Base-by-base conservation (phyloP, 2,329 filamentous ascomycete genomes). In the Tolypocladium ovalisporum region DNA sequence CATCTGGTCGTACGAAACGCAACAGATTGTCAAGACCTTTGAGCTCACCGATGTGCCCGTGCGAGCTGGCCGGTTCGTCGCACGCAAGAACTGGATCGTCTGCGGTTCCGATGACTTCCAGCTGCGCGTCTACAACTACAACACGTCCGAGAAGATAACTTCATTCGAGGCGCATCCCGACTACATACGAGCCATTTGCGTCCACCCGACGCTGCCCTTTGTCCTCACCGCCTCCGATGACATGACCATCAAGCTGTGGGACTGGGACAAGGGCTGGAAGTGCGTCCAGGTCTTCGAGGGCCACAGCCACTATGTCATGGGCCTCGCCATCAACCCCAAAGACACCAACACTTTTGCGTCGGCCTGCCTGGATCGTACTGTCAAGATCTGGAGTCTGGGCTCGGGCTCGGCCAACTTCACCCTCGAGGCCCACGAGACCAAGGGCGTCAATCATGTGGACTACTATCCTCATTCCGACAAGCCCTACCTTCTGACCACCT, bases 231-330 rank as follows among this genome's bases (percentile, higher is more conserved):
- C 94, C 62, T 94, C 89, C 62, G 92, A 97, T 87, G 92, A 97
- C 71, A 96, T 96, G 91, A 96, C 91, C 58, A 96, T 97, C 71
- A 96, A 94, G 80, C 81, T 97, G 54, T 99, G 94, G 92, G 92
- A 99, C 72, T 99, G 94, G 94, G 94, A 99, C 67, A 95, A 94
- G 74, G 85, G 85, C 65, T 99, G 94, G 94, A 96, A 97, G 73
- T 97, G 93, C 70, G 90, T 97, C 36, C 91, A 96, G 73, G 85
- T 96, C 51, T 99, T 97, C 68, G 93, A 97, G 72, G 94, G 94
- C 35, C 95, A 99, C 71, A 89, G 87, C 65, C 94, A 96, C 76
- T 96, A 96, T 64, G 93, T 96, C 62, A 97, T 97, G 93, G 90
- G 90, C 34, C 79, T 97, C 62, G 88, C 93, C 55, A 96, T 97